A percentile compares a stretch with the other conserved stretches of the same genome.
Evolutionary conservation across 2,329 filamentous ascomycete species (phyloP).

Genomic region (Rhinocladiella similis): DNA sequence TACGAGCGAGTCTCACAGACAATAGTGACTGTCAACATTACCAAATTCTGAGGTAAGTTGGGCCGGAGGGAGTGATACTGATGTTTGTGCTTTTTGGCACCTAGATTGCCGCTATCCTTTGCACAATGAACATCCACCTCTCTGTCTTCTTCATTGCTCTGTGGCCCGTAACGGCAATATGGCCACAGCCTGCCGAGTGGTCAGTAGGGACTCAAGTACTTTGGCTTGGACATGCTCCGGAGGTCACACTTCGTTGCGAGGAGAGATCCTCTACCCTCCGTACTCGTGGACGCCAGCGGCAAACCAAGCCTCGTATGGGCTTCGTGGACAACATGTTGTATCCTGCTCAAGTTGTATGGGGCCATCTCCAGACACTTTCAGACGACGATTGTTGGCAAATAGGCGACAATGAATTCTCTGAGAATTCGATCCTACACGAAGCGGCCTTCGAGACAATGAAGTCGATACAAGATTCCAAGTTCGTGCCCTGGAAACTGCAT

Average conservation of each 20-base stretch:
- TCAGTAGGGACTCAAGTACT: slow-evolving; percentile 9
- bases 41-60: neutral
- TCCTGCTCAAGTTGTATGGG: slow-evolving; percentile 6
- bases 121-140: neutral
- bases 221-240: slow-evolving; percentile 18
- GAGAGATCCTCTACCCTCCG: neutral
- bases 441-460: slow-evolving; percentile 27
- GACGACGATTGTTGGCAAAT: neutral
- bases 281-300: neutral
- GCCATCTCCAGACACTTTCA: slow-evolving; percentile 7
- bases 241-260: slow-evolving; percentile 13
- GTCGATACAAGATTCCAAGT: slow-evolving; percentile 26
- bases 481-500: slow-evolving; percentile 36
- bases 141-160: neutral
- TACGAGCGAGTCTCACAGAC: too few relatives aligned
- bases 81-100: neutral
- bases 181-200: slow-evolving; percentile 18
- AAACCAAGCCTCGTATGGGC: neutral
- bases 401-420: slow-evolving; percentile 9
- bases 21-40: too few relatives aligned
- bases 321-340: slow-evolving; percentile 1
- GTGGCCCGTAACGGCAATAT: slow-evolving; percentile 6
- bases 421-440: slow-evolving; percentile 23
- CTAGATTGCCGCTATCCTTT: neutral
- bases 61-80: neutral